These are phyloP conservation scores for Tricholoma sp. DNA, from an alignment of 768 basidiomycete species.

Conservation along the genomic window DNA sequence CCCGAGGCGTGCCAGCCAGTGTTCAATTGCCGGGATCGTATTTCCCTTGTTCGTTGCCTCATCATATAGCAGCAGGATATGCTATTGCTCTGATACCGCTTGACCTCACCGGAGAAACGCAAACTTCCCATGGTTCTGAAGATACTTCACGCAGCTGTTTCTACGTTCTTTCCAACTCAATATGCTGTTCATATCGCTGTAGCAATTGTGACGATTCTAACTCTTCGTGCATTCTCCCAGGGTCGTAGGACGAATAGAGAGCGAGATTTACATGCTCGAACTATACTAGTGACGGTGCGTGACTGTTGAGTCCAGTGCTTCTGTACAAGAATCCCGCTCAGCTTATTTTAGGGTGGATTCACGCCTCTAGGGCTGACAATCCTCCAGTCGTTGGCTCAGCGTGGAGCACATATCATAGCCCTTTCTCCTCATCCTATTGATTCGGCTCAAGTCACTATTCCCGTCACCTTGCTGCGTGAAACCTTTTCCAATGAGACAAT, in stretches of 20 bases:
- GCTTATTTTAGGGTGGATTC: constrained; percentile 58
- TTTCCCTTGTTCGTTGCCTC: too few species aligned
- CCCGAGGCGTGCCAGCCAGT: too few species aligned
- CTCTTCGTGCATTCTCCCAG: constrained; percentile 57
- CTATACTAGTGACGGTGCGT: constrained; percentile 67
- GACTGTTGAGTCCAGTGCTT: not conserved
- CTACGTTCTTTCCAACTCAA: constrained; percentile 45
- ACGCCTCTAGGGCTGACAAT: constrained; percentile 69
- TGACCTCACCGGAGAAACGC: not conserved
- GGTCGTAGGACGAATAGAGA: constrained; percentile 70
- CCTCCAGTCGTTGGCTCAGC: constrained; percentile 58
- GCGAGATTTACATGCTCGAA: constrained; percentile 68
- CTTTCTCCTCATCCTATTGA: constrained; percentile 59
- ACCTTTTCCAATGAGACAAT: constrained; percentile 73
- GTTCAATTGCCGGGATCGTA: too few species aligned
- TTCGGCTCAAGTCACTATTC: constrained; percentile 47
- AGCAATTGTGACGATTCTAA: constrained; percentile 37
- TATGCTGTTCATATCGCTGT: constrained; percentile 53
- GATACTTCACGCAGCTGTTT: constrained; percentile 33
- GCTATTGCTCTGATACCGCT: too few species aligned
- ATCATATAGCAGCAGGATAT: too few species aligned
- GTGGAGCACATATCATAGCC: constrained; percentile 78
- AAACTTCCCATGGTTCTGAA: constrained; percentile 46
- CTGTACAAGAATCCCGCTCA: constrained; percentile 2
- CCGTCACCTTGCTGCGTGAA: constrained; percentile 62